Base-by-base conservation (phyloP, 495 filamentous ascomycete genomes). In the Penicillium coffeae region DNA sequence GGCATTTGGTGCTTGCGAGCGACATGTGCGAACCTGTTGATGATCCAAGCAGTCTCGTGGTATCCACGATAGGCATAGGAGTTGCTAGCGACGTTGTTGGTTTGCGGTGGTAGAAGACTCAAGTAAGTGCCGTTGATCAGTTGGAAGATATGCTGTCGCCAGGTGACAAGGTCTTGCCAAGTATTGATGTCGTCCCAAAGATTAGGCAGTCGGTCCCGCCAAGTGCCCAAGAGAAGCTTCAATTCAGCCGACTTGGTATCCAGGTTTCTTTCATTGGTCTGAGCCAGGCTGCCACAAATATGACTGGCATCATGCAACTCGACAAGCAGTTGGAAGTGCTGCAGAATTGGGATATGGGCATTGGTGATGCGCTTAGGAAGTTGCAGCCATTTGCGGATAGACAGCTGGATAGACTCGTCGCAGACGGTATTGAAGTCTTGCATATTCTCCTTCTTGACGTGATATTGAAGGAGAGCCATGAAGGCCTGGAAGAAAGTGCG, bases 131-230 rank as follows among this genome's bases (percentile, higher is more conserved):
- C 79, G 62, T 99, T 99, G 70, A 99, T 99, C 10, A 96, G 81
- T 42, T 90, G 85, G 73, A 99, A 99, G 53, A 99, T 94, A 67
- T 99, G 94, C 63, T 97, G 94, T 55, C 94, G 83, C 94, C 94
- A 99, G 2, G 94, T 97, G 15, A 99, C 93, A 16, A 99, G 76
- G 60, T 97, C 94, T 62, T 97, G 92, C 94, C 94, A 99, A 18
- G 91, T 87, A 56, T 95, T 95, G 69, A 99, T 99, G 62, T 99
- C 94, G 57, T 99, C 94, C 94, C 94, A 99, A 8, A 95, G 85
- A 57, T 99, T 99, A 2, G 94, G 94, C 38, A 99, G 71, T 16
- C 94, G 80, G 61, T 99, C 94, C 44, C 94, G 81, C 94, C 94
- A 99, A 8, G 92, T 93, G 25, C 87, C 87, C 7, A 99, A 81